Evolutionary conservation across 768 basidiomycete species (phyloP), one percentile per base, ranked within the genome.

Genomic region (Pleurotus pulmonarius): DNA sequence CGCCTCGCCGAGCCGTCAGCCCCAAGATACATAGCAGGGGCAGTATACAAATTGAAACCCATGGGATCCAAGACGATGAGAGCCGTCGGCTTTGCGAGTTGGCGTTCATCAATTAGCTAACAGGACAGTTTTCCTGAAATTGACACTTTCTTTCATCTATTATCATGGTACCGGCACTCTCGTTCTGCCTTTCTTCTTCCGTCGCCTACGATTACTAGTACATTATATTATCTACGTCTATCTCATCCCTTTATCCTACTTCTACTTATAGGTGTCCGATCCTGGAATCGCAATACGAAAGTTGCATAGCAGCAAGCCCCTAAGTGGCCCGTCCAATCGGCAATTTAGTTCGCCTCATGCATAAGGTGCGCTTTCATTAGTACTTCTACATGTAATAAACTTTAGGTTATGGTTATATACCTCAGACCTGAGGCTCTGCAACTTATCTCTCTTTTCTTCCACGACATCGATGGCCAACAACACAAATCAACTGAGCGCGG

Each of bases 21-120:
- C 84, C 87, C 37, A 83, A 78, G 46, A 78, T 88, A 56, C 82
- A 90, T 63, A 83, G 71, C 58, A 65, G 72, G 15, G 85, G 78
- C 46, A 83, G 75, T 55, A 88, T 91, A 52, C 49, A 83, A 58
- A 49, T 73, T 34, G 76, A 84, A 70, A 70, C 80, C 54, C 75
- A 63, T 47, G 70, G 67, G 40, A 88, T 90, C 40, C 73, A 80
- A 65, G 87, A 91, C 59, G 85, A 82, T 9, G 88, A 91, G 74
- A 78, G 75, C 59, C 73, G 87, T 68, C 72, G 86, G 67, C 71
- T 89, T 75, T 83, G 84, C 44, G 88, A 91, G 72, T 65, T 88
- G 63, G 87, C 87, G 54, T 91, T 90, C 65, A 69, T 87, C 22
- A 26, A 49, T 22, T 53, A 20, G 24, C 2, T 26, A 9, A 16